A percentile compares a stretch with the other conserved stretches of the same genome.
phyloP scores from a whole-genome alignment of 2,329 filamentous ascomycete species.

The Claviceps sp. region DNA sequence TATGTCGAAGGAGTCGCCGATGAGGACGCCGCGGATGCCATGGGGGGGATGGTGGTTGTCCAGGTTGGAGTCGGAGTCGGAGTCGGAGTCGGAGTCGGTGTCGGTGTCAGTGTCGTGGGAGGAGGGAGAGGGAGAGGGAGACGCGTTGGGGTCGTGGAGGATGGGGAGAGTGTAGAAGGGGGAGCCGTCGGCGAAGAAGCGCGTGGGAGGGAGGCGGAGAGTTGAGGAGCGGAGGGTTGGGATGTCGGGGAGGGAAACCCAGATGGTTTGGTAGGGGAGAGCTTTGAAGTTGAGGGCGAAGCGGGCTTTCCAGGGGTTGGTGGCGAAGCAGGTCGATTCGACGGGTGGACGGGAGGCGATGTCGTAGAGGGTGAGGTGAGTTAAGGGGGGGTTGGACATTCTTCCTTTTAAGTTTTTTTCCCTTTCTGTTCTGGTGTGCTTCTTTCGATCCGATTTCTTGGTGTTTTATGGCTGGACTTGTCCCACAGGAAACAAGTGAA shows the following conservation, averaged over 20 bases:
- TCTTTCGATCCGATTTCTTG: background rate
- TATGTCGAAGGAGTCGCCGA: conserved; percentile 56
- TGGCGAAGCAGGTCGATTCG: conserved; percentile 10
- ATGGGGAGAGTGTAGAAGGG: conserved; percentile 50
- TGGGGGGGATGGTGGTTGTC: too few relatives aligned
- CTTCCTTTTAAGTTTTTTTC: background rate
- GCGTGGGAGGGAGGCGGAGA: conserved; percentile 33
- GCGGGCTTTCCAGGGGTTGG: conserved; percentile 22
- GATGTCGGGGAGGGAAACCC: conserved; percentile 41
- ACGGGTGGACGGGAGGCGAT: conserved; percentile 23
- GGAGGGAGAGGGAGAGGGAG: background rate
- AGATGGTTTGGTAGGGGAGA: conserved; percentile 24
- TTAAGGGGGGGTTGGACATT: background rate
- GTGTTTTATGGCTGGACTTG: background rate
- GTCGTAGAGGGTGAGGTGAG: conserved; percentile 23
- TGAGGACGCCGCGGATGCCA: conserved; percentile 8
- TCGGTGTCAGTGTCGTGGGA: background rate
- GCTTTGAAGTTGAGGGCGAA: conserved; percentile 30
- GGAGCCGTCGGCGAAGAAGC: conserved; percentile 40
- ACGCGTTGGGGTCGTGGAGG: conserved; percentile 27
- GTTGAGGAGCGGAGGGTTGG: conserved; percentile 26
- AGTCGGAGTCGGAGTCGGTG: conserved; percentile 12
- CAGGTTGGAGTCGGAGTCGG: too few relatives aligned
- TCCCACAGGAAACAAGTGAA: too few relatives aligned
- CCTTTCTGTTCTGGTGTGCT: background rate